Base-by-base conservation (phyloP, 257 asterid species). In the Echium plantagineum region DNA sequence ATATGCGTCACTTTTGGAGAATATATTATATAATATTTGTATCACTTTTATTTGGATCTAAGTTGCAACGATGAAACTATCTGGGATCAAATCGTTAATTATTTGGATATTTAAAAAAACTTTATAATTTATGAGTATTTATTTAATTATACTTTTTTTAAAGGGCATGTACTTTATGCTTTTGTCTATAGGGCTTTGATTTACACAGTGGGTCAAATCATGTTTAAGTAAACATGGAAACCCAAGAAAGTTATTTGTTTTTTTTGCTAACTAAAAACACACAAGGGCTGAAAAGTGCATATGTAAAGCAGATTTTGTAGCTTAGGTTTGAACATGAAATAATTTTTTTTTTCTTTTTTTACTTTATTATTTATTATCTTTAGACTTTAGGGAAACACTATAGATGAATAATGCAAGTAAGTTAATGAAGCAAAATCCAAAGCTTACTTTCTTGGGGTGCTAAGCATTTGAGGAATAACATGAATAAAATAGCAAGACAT, bases 341-440 rank as follows among this genome's bases (percentile, higher is more conserved):
- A 42, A 42, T 12, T 10, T 42, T 17, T n/a, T n/a, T n/a, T 42
- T 5, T 42, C 13, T 42, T 12, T 4, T 2, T 13, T 42, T 7
- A 10, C 49, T 12, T 42, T 42, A 42, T 42, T 8, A 6, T 42
- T 42, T 9, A 42, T 10, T 42, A 42, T 42, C 49, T 42, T 22
- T 58, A 28, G 21, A 47, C 55, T n/a, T 9, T 21, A 61, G 63
- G 52, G 32, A 17, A 42, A 60, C 13, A 59, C 84, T 75, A 67
- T 74, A 64, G 84, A 63, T 71, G 82, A 80, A 81, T 72, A 74
- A 60, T 63, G 55, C 13, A 60, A 30, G 15, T 38, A 61, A 68
- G 20, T 30, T 52, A 61, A 26, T 52, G 59, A 21, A 48, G 75
- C 28, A 63, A 62, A 42, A 31, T 73, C 62, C 52, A 66, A 65